Percentiles rank a stretch among this genome's conserved stretches.
Conservation (phyloP, 768 basidiomycete species). For the Sutorius australiensis region DNA sequence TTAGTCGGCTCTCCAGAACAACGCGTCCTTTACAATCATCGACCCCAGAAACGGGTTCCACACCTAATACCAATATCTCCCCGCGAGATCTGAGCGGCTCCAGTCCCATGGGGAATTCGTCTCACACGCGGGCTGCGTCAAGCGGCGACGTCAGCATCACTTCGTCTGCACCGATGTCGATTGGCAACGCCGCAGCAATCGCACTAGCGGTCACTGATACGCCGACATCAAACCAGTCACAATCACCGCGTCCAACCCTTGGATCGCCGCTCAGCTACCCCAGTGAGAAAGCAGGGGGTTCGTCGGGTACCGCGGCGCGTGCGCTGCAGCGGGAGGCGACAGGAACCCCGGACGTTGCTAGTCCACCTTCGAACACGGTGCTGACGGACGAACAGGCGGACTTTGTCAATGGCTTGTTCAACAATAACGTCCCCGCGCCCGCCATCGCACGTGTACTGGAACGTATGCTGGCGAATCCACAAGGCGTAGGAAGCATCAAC, state of each 20-base stretch:
- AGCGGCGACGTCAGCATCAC: neutral
- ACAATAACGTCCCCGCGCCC: slow-evolving; percentile 24
- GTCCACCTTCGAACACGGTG: neutral
- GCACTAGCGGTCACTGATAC: neutral
- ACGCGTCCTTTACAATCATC: slow-evolving; percentile 8
- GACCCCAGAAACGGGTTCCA: neutral
- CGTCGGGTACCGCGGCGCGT: neutral
- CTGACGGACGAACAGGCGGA: slow-evolving; percentile 25
- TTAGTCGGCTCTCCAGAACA: neutral
- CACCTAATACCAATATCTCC: neutral
- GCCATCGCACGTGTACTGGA: slow-evolving; percentile 26
- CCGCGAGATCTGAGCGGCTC: neutral
- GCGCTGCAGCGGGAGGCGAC: neutral
- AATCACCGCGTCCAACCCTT: neutral
- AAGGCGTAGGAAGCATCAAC: slow-evolving; percentile 8
- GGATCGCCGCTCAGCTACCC: neutral
- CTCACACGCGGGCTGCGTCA: neutral
- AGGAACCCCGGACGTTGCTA: neutral
- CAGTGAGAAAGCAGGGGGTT: slow-evolving; percentile 13
- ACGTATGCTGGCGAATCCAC: slow-evolving; percentile 24
- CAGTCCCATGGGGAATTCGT: neutral
- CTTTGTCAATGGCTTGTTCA: slow-evolving; percentile 25
- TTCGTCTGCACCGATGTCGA: neutral
- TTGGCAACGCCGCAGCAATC: neutral
- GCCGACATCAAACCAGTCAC: neutral